A percentile compares a stretch with the other conserved stretches of the same genome.
These are phyloP conservation scores for Russula sp. DNA, from an alignment of 768 basidiomycete species.

Conservation along the genomic window DNA sequence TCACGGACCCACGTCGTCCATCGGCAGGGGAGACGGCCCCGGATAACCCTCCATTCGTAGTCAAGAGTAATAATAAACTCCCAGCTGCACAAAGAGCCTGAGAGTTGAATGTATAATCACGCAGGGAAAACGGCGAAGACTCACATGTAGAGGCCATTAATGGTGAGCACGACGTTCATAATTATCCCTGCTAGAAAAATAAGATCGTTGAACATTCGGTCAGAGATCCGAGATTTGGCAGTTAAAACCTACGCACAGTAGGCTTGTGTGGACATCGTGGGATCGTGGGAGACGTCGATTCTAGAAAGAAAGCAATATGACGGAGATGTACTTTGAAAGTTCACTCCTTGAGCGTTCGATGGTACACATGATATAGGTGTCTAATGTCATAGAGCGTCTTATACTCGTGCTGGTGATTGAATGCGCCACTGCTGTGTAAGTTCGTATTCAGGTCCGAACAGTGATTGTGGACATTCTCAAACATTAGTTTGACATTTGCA, in stretches of 20 bases:
- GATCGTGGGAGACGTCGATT: not conserved
- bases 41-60: not conserved
- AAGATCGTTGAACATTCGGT: not conserved
- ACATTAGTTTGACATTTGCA: too few species aligned
- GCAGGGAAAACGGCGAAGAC: not conserved
- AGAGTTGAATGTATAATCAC: not conserved
- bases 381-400: too few species aligned
- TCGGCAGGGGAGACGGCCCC: not conserved
- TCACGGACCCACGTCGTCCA: conserved; percentile 2
- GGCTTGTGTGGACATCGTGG: not conserved
- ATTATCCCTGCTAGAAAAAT: not conserved
- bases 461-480: too few species aligned
- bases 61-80: not conserved
- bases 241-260: not conserved
- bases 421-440: too few species aligned
- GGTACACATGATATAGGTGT: too few species aligned
- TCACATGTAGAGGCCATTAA: not conserved
- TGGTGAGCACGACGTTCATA: not conserved
- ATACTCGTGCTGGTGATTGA: too few species aligned
- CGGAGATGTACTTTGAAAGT: too few species aligned
- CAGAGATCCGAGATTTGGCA: not conserved
- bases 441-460: too few species aligned
- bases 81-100: not conserved
- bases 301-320: not conserved
- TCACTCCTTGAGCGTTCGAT: too few species aligned